Conservation (phyloP, 2,329 filamentous ascomycete species). For the Colletotrichum lupini region DNA sequence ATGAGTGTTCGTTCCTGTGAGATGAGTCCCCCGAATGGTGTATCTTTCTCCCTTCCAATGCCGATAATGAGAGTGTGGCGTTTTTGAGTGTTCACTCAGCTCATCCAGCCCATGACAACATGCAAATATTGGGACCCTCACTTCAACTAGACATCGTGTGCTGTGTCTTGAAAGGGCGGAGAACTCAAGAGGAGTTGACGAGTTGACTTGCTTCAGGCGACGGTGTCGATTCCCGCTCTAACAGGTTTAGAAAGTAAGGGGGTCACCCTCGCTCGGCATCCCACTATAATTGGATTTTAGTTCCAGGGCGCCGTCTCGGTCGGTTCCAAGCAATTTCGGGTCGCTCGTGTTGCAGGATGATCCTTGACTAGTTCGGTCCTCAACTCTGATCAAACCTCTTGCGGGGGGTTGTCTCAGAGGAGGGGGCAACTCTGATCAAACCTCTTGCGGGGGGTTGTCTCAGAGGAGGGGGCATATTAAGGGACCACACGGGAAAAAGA, state of each 20-base stretch:
- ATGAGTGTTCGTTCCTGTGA: background rate
- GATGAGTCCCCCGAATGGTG: background rate
- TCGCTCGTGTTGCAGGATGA: background rate
- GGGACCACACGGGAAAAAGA: background rate
- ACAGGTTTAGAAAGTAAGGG: background rate
- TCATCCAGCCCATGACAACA: background rate
- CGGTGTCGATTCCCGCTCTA: background rate
- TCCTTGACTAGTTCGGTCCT: slow-evolving; percentile 9
- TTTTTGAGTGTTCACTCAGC: background rate
- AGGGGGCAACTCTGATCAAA: background rate
- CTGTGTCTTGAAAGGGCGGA: background rate
- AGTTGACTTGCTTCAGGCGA: background rate
- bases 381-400: background rate
- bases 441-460: background rate
- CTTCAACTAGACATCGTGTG: background rate
- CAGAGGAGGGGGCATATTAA: background rate
- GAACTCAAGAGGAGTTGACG: too few relatives aligned
- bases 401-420: background rate
- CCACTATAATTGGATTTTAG: background rate
- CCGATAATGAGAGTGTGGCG: background rate
- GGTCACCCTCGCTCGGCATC: background rate
- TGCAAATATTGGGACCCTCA: background rate
- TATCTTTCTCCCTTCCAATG: background rate
- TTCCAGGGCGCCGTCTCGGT: slow-evolving; percentile 3
- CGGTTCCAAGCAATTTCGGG: background rate